Conservation (phyloP, 495 filamentous ascomycete genomes). For the Xylaria intraflava region DNA sequence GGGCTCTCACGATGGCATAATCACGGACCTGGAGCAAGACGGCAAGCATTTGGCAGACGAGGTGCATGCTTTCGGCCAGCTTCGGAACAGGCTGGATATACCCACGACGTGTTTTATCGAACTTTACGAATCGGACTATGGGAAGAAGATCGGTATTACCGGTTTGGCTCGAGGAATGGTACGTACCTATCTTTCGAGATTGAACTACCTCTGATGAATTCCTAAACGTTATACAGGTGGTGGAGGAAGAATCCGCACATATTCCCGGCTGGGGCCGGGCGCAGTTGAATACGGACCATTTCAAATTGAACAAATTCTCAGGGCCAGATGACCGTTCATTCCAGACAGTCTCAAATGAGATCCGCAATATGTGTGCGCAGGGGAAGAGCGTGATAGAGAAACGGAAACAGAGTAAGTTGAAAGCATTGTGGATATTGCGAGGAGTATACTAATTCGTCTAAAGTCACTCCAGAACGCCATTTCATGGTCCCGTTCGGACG, state of each 20-base stretch:
- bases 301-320: conserved; percentile 7
- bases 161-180: background rate
- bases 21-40: background rate
- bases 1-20: background rate
- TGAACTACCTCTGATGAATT: background rate
- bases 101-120: conserved; percentile 4
- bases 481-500: conserved; percentile 21
- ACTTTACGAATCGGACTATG: conserved; percentile 3
- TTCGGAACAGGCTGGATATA: background rate
- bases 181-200: background rate
- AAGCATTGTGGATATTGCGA: no score
- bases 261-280: background rate
- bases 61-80: background rate
- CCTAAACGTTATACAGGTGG: background rate
- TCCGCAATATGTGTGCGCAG: no score
- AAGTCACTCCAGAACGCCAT: no score
- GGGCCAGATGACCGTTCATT: conserved; percentile 4
- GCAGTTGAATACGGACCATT: background rate
- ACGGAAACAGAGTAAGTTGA: no score
- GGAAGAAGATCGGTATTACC: background rate
- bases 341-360: no score
- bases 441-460: no score
- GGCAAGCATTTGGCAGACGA: background rate
- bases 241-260: background rate
- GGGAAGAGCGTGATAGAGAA: no score